phyloP scores from a whole-genome alignment of 805 yeast species.

The Suhomyces xylopsoci region DNA sequence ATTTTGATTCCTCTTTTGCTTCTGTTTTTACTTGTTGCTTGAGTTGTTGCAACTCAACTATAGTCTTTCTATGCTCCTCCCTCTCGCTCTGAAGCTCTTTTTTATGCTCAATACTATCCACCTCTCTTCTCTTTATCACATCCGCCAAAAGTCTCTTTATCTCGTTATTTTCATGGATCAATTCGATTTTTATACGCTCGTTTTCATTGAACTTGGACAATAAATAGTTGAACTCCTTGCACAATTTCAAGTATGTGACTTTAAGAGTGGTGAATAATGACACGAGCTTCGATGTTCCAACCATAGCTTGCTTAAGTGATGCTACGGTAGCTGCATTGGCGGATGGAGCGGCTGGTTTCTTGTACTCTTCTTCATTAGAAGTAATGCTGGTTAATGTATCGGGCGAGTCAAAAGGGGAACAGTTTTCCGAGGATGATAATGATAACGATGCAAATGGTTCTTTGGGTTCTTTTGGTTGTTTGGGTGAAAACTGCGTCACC shows the following conservation, averaged over 20 bases:
- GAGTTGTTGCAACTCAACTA: background rate
- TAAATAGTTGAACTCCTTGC: conserved; percentile 37
- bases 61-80: background rate
- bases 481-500: background rate
- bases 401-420: conserved; percentile 16
- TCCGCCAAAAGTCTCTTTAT: conserved; percentile 27
- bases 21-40: background rate
- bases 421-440: conserved; percentile 7
- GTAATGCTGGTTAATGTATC: conserved; percentile 9
- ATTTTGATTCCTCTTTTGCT: background rate
- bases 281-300: conserved; percentile 20
- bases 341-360: conserved; percentile 4
- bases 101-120: conserved; percentile 11
- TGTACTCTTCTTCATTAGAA: conserved; percentile 9
- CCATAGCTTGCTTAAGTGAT: conserved; percentile 14
- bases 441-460: background rate
- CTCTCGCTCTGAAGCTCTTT: conserved; percentile 2
- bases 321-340: conserved; percentile 9
- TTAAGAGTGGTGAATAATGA: conserved; percentile 33
- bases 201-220: conserved; percentile 36
- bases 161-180: conserved; percentile 36
- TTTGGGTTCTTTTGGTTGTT: background rate
- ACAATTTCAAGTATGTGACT: conserved; percentile 34
- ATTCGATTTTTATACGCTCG: conserved; percentile 30
- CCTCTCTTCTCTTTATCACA: conserved; percentile 25